Evolutionary conservation across 1,284 basidiomycete species (phyloP).

Genomic region (Serendipita sp.): DNA sequence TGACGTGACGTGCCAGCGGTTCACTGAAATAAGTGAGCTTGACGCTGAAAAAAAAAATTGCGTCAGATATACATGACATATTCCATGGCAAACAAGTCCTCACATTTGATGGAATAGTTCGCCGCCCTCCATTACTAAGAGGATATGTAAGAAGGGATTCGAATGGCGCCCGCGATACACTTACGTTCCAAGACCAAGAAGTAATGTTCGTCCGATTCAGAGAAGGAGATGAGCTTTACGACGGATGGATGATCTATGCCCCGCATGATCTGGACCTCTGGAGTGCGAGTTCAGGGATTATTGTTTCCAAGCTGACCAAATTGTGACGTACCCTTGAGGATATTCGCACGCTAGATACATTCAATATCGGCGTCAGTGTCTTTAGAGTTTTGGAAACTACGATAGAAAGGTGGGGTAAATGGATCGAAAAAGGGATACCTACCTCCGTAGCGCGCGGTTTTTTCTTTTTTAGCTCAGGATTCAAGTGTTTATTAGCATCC

Average conservation of each 20-base stretch:
- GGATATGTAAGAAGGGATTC: slow-evolving; percentile 4
- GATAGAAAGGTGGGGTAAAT: neutral
- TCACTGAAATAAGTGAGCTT: slow-evolving; percentile 99
- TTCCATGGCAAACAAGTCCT: slow-evolving; percentile 1
- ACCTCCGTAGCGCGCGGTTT: slow-evolving; percentile 94
- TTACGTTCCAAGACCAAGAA: slow-evolving; percentile 66
- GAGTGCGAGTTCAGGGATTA: slow-evolving; percentile 2
- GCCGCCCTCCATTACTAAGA: slow-evolving; percentile 83
- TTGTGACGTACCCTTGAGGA: slow-evolving; percentile 62
- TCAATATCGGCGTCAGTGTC: slow-evolving; percentile 13
- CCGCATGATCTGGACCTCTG: slow-evolving; percentile 99
- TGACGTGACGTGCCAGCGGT: slow-evolving; percentile 87
- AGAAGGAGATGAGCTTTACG: slow-evolving; percentile 79
- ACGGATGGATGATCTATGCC: slow-evolving; percentile 82
- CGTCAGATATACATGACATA: slow-evolving; percentile 7
- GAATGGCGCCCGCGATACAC: slow-evolving; percentile 19
- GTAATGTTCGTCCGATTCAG: slow-evolving; percentile 53
- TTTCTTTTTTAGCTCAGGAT: slow-evolving; percentile 81
- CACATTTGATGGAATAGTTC: slow-evolving; percentile 96
- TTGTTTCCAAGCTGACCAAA: neutral
- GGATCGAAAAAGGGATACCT: slow-evolving; percentile 23
- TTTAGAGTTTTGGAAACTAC: neutral
- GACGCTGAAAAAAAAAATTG: slow-evolving; percentile 32
- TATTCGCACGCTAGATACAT: slow-evolving; percentile 75
- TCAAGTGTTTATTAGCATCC: slow-evolving; percentile 85